Percentiles rank a stretch among this genome's conserved stretches.
phyloP scores from a whole-genome alignment of 805 yeast species.

The Wickerhamomyces xylosicus region DNA sequence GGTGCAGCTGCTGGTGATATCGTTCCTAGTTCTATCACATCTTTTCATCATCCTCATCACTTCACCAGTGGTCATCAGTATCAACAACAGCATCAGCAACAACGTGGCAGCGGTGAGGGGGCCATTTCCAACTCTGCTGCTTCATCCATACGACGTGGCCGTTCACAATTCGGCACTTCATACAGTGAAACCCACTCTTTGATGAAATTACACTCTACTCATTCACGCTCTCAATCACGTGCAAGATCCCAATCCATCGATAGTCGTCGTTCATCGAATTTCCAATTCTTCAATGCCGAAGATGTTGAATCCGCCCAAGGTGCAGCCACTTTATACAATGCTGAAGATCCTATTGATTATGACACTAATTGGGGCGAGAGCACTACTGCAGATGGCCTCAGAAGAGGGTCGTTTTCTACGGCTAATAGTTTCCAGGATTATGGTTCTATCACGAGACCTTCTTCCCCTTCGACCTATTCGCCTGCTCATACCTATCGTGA shows the following conservation, averaged over 20 bases:
- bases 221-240: constrained; percentile 17
- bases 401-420: constrained; percentile 23
- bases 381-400: constrained; percentile 29
- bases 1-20: constrained; percentile 67
- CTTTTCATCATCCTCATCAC: constrained; percentile 64
- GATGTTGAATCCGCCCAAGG: constrained; percentile 87
- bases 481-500: constrained; percentile 24
- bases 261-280: constrained; percentile 27
- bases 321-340: constrained; percentile 61
- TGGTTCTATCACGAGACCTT: constrained; percentile 14
- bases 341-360: constrained; percentile 46
- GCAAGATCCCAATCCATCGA: constrained; percentile 24
- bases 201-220: constrained; percentile 15
- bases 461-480: constrained; percentile 24
- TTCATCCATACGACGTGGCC: constrained; percentile 19
- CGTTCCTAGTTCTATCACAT: constrained; percentile 68
- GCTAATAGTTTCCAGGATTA: constrained; percentile 14
- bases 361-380: constrained; percentile 63
- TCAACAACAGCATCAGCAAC: constrained; percentile 1
- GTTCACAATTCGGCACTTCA: constrained; percentile 3
- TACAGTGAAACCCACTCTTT: constrained; percentile 12
- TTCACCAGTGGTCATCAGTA: background rate
- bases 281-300: constrained; percentile 74
- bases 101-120: constrained; percentile 3
- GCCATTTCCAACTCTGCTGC: constrained; percentile 16